Evolutionary conservation across 2,329 filamentous ascomycete genomes (phyloP).

Genomic region (Fusarium sp.): DNA sequence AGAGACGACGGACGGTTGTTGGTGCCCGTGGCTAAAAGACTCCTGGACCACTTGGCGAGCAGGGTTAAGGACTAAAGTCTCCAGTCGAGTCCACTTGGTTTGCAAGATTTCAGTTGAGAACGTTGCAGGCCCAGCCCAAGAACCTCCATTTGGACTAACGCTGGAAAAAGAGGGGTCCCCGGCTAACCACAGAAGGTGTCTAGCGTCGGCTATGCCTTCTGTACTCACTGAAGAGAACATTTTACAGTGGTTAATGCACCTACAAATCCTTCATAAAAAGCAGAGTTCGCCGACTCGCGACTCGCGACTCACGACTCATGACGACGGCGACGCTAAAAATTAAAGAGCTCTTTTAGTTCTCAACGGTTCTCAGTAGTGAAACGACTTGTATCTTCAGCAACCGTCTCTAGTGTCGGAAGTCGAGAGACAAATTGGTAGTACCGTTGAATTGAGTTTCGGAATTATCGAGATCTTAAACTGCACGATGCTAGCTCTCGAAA

Average conservation of each 20-base stretch:
- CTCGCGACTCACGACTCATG: not conserved
- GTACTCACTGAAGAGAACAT: not conserved
- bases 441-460: slow-evolving; percentile 25
- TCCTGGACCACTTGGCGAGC: slow-evolving; percentile 5
- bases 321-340: not conserved
- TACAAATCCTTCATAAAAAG: not conserved
- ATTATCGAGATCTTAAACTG: slow-evolving; percentile 5
- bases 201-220: slow-evolving; percentile 4
- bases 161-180: not conserved
- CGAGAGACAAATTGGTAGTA: not conserved
- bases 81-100: slow-evolving; percentile 14
- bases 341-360: not conserved
- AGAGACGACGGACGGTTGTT: slow-evolving; percentile 1
- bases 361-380: not conserved
- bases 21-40: not conserved
- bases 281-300: not conserved
- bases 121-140: not conserved
- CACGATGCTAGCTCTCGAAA: not conserved
- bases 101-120: not conserved
- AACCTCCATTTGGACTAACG: not conserved
- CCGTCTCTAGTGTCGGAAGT: not conserved
- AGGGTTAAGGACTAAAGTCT: not conserved
- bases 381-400: not conserved
- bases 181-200: too few relatives aligned
- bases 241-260: slow-evolving; percentile 4